A percentile compares a stretch with the other conserved stretches of the same genome.
These are phyloP conservation scores for Pichia membranifaciens DNA, from an alignment of 805 yeast genomes.

Conservation along the genomic window DNA sequence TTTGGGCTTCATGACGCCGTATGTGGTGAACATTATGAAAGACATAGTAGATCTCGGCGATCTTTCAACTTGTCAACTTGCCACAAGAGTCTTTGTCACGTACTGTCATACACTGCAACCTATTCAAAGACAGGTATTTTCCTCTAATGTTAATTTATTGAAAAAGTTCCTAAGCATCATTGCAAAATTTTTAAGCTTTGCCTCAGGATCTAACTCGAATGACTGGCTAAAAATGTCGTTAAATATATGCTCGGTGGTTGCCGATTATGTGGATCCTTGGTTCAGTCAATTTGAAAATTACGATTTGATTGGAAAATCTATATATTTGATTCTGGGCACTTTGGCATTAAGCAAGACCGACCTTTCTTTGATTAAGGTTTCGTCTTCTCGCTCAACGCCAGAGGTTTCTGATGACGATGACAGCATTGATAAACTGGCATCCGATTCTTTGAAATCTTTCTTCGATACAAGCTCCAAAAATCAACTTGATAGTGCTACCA, in stretches of 20 bases:
- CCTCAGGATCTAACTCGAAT: constrained; percentile 14
- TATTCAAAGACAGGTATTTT: constrained; percentile 30
- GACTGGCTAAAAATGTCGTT: constrained; percentile 45
- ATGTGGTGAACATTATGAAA: constrained; percentile 55
- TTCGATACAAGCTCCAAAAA: constrained; percentile 59
- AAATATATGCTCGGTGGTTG: constrained; percentile 35
- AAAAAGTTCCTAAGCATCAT: constrained; percentile 33
- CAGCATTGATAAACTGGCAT: constrained; percentile 16
- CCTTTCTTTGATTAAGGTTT: constrained; percentile 17
- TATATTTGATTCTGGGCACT: constrained; percentile 36
- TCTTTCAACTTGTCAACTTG: constrained; percentile 47
- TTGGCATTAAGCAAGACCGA: constrained; percentile 22
- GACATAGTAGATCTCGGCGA: constrained; percentile 53
- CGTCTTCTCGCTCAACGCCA: background rate
- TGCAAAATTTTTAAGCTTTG: constrained; percentile 22
- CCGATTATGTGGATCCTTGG: constrained; percentile 24
- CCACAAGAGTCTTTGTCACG: constrained; percentile 31
- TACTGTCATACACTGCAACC: constrained; percentile 25
- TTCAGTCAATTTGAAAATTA: constrained; percentile 15
- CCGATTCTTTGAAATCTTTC: constrained; percentile 45
- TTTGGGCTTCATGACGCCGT: constrained; percentile 71
- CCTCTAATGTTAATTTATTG: constrained; percentile 42
- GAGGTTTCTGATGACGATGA: background rate
- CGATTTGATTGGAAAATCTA: constrained; percentile 26
- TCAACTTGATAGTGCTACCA: constrained; percentile 55